Evolutionary conservation across 805 yeast species (phyloP), one percentile per base, ranked within the genome.

Genomic region (Ogataea naganishii): DNA sequence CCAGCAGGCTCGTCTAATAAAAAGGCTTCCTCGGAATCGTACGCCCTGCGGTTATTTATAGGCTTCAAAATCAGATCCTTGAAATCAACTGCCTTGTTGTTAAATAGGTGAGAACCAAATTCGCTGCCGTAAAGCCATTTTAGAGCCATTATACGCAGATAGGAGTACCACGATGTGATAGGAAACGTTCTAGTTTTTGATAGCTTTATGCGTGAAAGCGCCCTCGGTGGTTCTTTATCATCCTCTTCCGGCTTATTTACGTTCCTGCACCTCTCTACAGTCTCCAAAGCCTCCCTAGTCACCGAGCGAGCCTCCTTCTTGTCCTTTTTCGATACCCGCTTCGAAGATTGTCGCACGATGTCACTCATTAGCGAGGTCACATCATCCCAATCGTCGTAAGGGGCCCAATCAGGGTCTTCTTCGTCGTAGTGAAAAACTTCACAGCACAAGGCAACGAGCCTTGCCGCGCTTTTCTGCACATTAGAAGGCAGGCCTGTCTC

Each of bases 301-400:
- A 77, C 60, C 1, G 82, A 68, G 37, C 72, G 71, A 16, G 72
- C 60, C 22, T 69, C 74, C 35, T 66, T 68, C 47, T 73, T 77
- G 37, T 75, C 82, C 44, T 70, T 73, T 40, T 79, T 79, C 17
- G 78, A 68, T 3, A 75, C 46, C 30, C 64, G 70, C 34, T 75
- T 75, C 5, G 76, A 59, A 0, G 80, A 69, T 14, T 69, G 64
- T 24, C 62, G 66, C 1, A 70, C 54, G 24, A 76, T 54, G 20
- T 62, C 53, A 16, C 58, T 56, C 18, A 72, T 47, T 4, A 58
- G 57, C 14, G 51, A 44, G 18, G 58, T 47, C 7, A 75, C 43
- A 16, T 66, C 67, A 28, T 65, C 74, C 19, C 63, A 66, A 37
- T 75, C 78, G 31, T 61, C 56, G 46, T 69, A 73, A 3, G 81